These are phyloP conservation scores for Solanum raphanifolium DNA, from an alignment of 257 asterid species.

Conservation along the genomic window DNA sequence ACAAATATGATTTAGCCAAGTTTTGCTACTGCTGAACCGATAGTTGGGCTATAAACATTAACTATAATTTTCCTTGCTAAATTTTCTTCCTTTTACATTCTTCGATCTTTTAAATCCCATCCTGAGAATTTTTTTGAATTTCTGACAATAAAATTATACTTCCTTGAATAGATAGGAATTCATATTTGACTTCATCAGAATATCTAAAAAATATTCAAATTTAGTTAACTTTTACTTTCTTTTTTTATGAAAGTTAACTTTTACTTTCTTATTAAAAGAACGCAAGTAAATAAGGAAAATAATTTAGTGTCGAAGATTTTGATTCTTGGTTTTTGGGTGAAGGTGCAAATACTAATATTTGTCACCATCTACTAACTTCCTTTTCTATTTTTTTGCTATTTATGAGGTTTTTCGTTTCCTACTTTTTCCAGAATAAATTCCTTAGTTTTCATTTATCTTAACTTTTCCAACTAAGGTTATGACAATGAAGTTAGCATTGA, in stretches of 20 bases:
- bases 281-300: background rate
- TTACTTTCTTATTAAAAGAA: background rate
- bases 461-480: background rate
- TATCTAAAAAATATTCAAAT: background rate
- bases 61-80: background rate
- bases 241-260: background rate
- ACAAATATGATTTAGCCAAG: background rate
- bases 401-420: background rate
- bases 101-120: background rate
- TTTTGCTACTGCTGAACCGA: background rate
- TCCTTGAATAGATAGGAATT: background rate
- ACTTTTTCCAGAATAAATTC: background rate
- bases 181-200: background rate
- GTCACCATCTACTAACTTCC: background rate
- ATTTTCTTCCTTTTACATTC: background rate
- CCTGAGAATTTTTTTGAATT: background rate
- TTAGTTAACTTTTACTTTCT: background rate
- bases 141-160: too few species aligned
- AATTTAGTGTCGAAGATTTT: background rate
- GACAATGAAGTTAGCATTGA: background rate
- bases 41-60: background rate
- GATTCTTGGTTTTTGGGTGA: background rate
- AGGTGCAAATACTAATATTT: background rate
- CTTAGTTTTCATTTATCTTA: background rate
- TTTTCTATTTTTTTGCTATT: background rate